phyloP scores from a whole-genome alignment of 1,139 yeast species.

The Entelexis sorbosivorans region DNA sequence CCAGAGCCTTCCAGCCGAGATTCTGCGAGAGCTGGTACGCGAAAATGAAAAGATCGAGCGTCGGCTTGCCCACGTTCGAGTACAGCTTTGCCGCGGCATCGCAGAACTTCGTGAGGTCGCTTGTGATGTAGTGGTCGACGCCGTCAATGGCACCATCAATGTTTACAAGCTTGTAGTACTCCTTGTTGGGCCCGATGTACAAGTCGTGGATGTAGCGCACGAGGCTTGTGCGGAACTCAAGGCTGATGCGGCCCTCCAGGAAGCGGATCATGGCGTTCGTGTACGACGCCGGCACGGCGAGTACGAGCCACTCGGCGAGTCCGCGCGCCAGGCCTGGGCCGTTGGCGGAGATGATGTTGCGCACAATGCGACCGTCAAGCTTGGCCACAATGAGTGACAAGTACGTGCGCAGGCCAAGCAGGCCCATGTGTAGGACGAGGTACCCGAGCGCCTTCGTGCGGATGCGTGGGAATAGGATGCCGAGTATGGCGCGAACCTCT shows the following conservation, averaged over 20 bases:
- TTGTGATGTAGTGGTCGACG: constrained; percentile 67
- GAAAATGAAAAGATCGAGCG: constrained; percentile 78
- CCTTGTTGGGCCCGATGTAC: constrained; percentile 69
- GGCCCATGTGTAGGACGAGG: constrained; percentile 59
- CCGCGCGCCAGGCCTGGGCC: constrained; percentile 68
- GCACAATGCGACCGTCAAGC: constrained; percentile 84
- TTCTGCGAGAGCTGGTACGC: constrained; percentile 74
- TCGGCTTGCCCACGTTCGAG: constrained; percentile 84
- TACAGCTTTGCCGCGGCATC: constrained; percentile 74
- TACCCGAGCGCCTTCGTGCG: constrained; percentile 58
- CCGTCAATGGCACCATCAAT: constrained; percentile 39
- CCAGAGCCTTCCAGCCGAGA: constrained; percentile 73
- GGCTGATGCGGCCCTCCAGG: constrained; percentile 62
- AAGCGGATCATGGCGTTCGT: constrained; percentile 85
- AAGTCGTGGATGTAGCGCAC: constrained; percentile 83
- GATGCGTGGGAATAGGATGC: constrained; percentile 65
- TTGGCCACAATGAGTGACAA: constrained; percentile 75
- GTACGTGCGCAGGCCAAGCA: constrained; percentile 76
- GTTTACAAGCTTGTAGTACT: constrained; percentile 57
- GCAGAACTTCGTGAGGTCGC: constrained; percentile 72
- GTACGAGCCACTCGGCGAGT: constrained; percentile 71
- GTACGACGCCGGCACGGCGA: constrained; percentile 89
- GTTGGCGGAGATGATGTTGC: constrained; percentile 75
- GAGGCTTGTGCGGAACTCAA: constrained; percentile 75
- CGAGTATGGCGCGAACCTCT: constrained; percentile 69